These are phyloP conservation scores for Solioccasus polychromus DNA, from an alignment of 768 basidiomycete genomes.

Conservation along the genomic window DNA sequence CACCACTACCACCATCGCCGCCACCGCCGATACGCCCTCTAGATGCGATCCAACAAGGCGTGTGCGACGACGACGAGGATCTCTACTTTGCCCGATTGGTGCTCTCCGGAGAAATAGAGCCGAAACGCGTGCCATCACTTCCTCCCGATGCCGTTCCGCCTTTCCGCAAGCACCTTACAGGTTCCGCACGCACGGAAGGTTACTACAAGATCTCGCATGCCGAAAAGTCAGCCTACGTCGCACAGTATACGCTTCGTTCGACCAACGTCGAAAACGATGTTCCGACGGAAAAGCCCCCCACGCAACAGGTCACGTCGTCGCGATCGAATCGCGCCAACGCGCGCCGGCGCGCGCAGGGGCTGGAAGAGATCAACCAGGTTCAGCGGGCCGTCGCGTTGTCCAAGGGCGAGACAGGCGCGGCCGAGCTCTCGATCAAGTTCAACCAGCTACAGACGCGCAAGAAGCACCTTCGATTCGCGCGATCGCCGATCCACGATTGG, in stretches of 20 bases:
- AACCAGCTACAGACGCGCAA: conserved; percentile 97
- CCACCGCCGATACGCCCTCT: conserved; percentile 46
- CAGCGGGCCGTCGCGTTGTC: conserved; percentile 75
- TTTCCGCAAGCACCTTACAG: conserved; percentile 77
- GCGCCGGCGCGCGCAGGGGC: conserved; percentile 83
- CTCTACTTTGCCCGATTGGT: conserved; percentile 64
- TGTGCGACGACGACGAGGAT: conserved; percentile 89
- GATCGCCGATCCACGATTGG: conserved; percentile 98
- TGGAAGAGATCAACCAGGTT: conserved; percentile 94
- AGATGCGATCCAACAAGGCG: conserved; percentile 51
- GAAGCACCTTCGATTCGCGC: conserved; percentile 94
- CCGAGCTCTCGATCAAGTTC: conserved; percentile 86
- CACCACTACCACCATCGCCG: conserved; percentile 38
- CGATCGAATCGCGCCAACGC: conserved; percentile 92
- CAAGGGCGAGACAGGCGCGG: conserved; percentile 69
- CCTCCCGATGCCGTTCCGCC: conserved; percentile 43
- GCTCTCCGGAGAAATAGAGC: conserved; percentile 26
- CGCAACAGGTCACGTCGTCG: conserved; percentile 65
- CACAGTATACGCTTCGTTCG: conserved; percentile 75
- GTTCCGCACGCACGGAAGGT: conserved; percentile 90
- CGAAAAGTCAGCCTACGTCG: conserved; percentile 89
- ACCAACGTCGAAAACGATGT: conserved; percentile 44
- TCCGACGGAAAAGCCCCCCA: conserved; percentile 40
- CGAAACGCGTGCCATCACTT: conserved; percentile 26
- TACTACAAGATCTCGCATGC: conserved; percentile 93